Evolutionary conservation across 208 protist species (phyloP), one percentile per base, ranked within the genome.

Genomic region (Crithidia expoeki): DNA sequence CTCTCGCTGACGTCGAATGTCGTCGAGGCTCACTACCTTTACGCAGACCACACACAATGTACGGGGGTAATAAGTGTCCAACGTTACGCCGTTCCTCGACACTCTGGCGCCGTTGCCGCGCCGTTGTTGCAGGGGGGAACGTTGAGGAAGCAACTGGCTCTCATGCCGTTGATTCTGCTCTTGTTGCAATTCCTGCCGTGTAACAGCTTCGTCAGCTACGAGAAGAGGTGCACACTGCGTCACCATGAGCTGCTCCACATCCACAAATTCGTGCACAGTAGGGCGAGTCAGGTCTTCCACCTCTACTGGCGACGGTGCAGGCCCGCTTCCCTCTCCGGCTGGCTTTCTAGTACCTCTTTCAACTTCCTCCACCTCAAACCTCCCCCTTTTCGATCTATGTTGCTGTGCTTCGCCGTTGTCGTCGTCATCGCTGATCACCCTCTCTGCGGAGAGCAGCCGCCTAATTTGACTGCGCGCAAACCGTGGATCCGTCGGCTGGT

Each of bases 21-120:
- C 74, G 23, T 76, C 70, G 10, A 76, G 52, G 30, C 67, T 74
- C 14, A 85, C 76, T 19, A 38, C 42, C 12, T 49, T 56, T 34
- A 78, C 72, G 44, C 84, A 90, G 19, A 81, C 71, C 1, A 81
- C 72, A 50, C 84, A 90, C 17, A 72, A 52, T 1, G 68, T 74
- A 34, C 72, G 68, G 0, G 79, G 75, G 55, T 79, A 90, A 53
- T 77, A 86, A 2, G 50, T 69, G 64, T 90, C 84, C 2, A 90
- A 62, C 21, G 84, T 90, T 23, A 46, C 33, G 64, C 59, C 70
- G 53, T 32, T 57, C 19, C 2, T 25, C n/a, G 21, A 19, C 36
- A 23, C 21, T 9, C 28, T 34, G 19, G 34, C 34, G 17, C 34
- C 21, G 23, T 32, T 3, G 16, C 40, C 30, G 21, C 53, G 32